These are phyloP conservation scores for Exophiala mesophila DNA, from an alignment of 2,329 filamentous ascomycete genomes.

Conservation along the genomic window DNA sequence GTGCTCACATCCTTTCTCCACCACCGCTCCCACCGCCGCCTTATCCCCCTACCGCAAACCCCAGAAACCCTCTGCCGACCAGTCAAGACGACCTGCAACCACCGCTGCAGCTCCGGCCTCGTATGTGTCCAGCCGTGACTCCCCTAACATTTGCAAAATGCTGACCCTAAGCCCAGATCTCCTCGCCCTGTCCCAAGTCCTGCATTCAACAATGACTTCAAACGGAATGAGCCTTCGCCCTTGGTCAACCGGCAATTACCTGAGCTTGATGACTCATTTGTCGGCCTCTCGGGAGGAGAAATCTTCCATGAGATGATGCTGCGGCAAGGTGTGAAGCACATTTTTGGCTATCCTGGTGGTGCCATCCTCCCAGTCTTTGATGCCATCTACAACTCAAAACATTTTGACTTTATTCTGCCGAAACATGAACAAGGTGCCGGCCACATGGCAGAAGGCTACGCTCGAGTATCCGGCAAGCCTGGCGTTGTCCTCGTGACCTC, in stretches of 20 bases:
- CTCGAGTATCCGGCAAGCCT: conserved; percentile 84
- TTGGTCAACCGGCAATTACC: conserved; percentile 56
- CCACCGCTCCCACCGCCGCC: conserved; percentile 41
- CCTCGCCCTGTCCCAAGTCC: conserved; percentile 59
- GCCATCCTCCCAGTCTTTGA: conserved; percentile 98
- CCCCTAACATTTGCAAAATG: background rate
- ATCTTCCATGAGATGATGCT: conserved; percentile 99
- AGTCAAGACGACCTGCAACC: conserved; percentile 41
- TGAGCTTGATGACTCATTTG: conserved; percentile 84
- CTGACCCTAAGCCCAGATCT: conserved; percentile 46
- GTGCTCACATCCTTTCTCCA: conserved; percentile 40
- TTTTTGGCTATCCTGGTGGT: conserved; percentile 91
- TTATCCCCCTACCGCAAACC: conserved; percentile 44
- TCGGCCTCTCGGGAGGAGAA: conserved; percentile 90
- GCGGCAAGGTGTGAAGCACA: conserved; percentile 81
- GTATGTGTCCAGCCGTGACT: conserved; percentile 50
- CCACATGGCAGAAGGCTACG: conserved; percentile 98
- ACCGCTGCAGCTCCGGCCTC: conserved; percentile 47
- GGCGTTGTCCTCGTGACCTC: conserved; percentile 96
- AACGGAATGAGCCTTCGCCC: conserved; percentile 62
- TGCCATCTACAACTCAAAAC: conserved; percentile 95
- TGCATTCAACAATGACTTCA: conserved; percentile 51
- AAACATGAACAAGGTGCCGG: conserved; percentile 96
- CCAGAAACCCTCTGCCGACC: conserved; percentile 30
- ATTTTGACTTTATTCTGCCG: conserved; percentile 93